Percentiles rank a stretch among this genome's conserved stretches.
Conservation (phyloP, 192 early-diverging fungal genomes). For the Spinellus fusiger region DNA sequence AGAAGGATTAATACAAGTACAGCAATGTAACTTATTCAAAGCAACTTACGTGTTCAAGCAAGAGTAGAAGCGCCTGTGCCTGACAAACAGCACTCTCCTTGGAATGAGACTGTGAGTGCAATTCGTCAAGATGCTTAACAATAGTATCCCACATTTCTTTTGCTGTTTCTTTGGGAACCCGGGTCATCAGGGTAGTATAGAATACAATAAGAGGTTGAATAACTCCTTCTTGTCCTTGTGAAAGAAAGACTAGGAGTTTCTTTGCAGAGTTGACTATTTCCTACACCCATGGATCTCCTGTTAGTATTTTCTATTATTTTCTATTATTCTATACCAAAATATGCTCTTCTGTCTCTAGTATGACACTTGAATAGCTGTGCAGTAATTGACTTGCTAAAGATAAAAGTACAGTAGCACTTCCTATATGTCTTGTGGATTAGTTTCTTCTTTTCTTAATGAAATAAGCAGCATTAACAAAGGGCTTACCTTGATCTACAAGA, state of each 20-base stretch:
- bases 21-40: too few species aligned
- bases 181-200: not conserved
- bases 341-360: not conserved
- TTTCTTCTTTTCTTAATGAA: not conserved
- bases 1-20: too few species aligned
- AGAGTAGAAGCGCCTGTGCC: not conserved
- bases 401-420: not conserved
- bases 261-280: not conserved
- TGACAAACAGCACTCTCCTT: not conserved
- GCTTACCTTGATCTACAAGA: constrained; percentile 6
- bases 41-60: not conserved
- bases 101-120: not conserved
- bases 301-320: not conserved
- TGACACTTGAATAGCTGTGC: not conserved
- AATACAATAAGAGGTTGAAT: not conserved
- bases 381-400: constrained; percentile 6
- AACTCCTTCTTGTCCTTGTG: not conserved
- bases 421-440: not conserved
- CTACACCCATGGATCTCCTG: not conserved
- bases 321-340: not conserved
- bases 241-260: not conserved
- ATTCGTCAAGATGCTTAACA: not conserved
- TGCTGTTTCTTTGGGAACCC: not conserved
- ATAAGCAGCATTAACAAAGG: not conserved
- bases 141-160: not conserved